A percentile compares a stretch with the other conserved stretches of the same genome.
Conservation (phyloP, 225 moss, liverwort and hornwort genomes). For the Thuidium tamariscinum region DNA sequence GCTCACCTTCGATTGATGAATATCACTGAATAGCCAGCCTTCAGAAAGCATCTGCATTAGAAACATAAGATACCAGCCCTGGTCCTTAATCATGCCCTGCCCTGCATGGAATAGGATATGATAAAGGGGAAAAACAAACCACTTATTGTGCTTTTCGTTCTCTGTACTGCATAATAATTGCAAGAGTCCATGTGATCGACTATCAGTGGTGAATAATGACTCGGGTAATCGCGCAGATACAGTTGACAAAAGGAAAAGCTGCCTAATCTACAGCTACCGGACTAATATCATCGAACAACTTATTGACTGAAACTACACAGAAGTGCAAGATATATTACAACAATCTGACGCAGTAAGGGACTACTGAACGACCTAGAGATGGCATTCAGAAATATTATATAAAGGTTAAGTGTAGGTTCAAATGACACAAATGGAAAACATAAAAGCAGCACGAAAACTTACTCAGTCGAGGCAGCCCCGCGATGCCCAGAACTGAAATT, state of each 20-base stretch:
- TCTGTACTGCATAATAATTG: background rate
- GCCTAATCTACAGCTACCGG: background rate
- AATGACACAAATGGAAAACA: background rate
- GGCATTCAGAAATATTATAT: background rate
- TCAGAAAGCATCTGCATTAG: slow-evolving; percentile 73
- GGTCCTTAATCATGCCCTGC: slow-evolving; percentile 1
- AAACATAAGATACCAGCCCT: slow-evolving; percentile 12
- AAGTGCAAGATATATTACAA: background rate
- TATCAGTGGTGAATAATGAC: background rate
- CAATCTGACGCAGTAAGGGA: background rate
- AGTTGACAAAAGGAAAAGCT: background rate
- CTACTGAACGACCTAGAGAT: background rate
- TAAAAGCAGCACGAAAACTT: background rate
- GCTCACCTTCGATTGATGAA: slow-evolving; percentile 81
- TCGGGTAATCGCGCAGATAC: background rate
- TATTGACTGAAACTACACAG: background rate
- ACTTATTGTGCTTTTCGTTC: background rate
- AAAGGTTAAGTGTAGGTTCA: background rate
- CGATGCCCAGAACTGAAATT: slow-evolving; percentile 99
- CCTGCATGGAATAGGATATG: slow-evolving; percentile 5
- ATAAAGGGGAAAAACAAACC: background rate
- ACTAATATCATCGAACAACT: background rate
- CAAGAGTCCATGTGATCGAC: background rate
- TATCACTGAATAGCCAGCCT: slow-evolving; percentile 92
- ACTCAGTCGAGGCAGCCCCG: slow-evolving; percentile 99